Conservation (phyloP, 495 filamentous ascomycete species). For the Opeltia flavorubescens region DNA sequence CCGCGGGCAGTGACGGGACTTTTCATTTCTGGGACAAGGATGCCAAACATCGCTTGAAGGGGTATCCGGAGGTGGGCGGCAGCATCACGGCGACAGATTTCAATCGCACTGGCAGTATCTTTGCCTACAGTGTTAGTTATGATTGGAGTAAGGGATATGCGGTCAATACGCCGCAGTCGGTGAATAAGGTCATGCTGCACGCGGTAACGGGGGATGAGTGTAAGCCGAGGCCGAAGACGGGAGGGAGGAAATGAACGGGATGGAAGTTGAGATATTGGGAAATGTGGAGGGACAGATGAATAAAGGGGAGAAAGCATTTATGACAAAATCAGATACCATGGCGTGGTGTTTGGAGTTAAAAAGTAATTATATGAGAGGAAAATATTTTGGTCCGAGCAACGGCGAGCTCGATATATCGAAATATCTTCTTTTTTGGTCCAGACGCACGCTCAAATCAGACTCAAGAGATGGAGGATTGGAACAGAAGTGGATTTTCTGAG, state of each 20-base stretch:
- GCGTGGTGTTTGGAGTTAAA: too few species aligned
- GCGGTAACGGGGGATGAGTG: slow-evolving; percentile 62
- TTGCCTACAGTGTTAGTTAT: slow-evolving; percentile 84
- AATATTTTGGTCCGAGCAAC: too few species aligned
- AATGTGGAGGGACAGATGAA: too few species aligned
- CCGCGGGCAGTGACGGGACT: slow-evolving; percentile 75
- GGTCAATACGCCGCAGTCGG: slow-evolving; percentile 49
- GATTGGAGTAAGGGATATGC: slow-evolving; percentile 90
- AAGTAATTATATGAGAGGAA: too few species aligned
- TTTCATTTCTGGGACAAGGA: slow-evolving; percentile 90
- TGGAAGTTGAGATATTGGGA: too few species aligned
- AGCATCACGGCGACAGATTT: slow-evolving; percentile 69
- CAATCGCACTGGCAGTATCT: slow-evolving; percentile 61
- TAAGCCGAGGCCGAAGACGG: slow-evolving; percentile 57
- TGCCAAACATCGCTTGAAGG: slow-evolving; percentile 72
- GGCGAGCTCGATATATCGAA: too few species aligned
- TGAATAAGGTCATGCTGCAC: slow-evolving; percentile 82
- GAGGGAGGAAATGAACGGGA: slow-evolving; percentile 39
- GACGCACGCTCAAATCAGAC: too few species aligned
- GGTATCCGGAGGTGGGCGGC: slow-evolving; percentile 72
- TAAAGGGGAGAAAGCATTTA: too few species aligned
- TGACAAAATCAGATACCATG: too few species aligned
- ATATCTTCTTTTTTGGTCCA: too few species aligned
- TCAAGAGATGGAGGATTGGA: too few species aligned
- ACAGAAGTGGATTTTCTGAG: too few species aligned